phyloP scores from a whole-genome alignment of 352 stramenopile genomes.

The Plasmopara viticola region DNA sequence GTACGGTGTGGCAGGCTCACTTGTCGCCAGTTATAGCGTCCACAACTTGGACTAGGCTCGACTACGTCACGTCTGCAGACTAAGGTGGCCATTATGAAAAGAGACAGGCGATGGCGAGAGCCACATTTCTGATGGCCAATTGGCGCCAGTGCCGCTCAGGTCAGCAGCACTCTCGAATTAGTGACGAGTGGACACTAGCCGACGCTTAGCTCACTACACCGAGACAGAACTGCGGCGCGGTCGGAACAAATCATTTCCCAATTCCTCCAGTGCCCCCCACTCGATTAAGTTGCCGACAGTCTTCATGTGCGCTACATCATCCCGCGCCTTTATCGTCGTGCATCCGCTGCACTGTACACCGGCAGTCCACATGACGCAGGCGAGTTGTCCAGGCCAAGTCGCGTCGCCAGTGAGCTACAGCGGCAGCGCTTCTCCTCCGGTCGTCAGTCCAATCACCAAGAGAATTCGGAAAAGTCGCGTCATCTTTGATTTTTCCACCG shows the following conservation, averaged over 20 bases:
- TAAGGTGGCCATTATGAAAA: conserved; percentile 16
- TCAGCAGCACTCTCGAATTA: conserved; percentile 16
- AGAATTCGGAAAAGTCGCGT: conserved; percentile 41
- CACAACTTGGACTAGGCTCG: conserved; percentile 5
- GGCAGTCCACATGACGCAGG: background rate
- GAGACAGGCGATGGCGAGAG: conserved; percentile 25
- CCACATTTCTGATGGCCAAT: conserved; percentile 16
- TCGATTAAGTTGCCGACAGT: conserved; percentile 6
- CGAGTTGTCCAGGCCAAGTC: conserved; percentile 2
- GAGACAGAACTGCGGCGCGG: conserved; percentile 6
- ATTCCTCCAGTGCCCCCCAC: conserved; percentile 10
- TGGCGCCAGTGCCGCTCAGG: conserved; percentile 20
- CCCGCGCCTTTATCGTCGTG: conserved; percentile 17
- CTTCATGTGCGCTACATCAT: conserved; percentile 9
- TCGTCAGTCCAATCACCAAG: conserved; percentile 15
- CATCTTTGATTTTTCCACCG: conserved; percentile 47
- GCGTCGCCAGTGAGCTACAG: conserved; percentile 11
- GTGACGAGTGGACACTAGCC: conserved; percentile 9
- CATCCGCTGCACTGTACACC: conserved; percentile 19
- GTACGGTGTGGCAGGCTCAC: conserved; percentile 17
- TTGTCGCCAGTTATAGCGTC: conserved; percentile 17
- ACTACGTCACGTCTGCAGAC: conserved; percentile 18
- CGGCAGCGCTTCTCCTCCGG: conserved; percentile 5
- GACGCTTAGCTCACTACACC: conserved; percentile 1
- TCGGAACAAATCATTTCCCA: conserved; percentile 24